Evolutionary conservation across 495 filamentous ascomycete species (phyloP).

Genomic region (Daldinia vernicosa): DNA sequence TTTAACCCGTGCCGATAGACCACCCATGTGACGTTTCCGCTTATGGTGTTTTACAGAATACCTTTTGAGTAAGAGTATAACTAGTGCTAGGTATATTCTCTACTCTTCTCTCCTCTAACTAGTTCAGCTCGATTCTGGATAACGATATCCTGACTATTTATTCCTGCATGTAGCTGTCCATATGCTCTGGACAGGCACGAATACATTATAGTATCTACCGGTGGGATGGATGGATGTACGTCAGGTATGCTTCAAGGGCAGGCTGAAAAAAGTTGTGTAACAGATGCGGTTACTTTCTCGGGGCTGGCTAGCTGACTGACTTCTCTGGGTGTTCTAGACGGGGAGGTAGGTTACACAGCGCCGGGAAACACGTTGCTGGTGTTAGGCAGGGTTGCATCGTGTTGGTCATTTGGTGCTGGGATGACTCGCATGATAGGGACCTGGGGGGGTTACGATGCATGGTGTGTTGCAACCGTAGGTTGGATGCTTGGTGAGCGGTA

Average conservation of each 20-base stretch:
- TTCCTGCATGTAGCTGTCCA: neutral
- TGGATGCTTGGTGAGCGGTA: neutral
- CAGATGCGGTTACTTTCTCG: neutral
- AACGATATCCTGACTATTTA: neutral
- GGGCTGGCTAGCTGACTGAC: neutral
- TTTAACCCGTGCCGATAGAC: neutral
- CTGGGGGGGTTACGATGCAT: neutral
- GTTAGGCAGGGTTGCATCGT: neutral
- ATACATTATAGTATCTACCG: neutral
- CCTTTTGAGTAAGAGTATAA: neutral
- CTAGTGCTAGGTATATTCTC: neutral
- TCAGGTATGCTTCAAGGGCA: neutral
- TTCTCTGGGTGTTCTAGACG: neutral
- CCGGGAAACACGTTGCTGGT: neutral
- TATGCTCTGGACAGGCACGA: neutral
- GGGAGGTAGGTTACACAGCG: neutral
- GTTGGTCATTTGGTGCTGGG: neutral
- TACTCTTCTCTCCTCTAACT: neutral
- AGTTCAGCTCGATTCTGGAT: neutral
- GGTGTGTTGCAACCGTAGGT: neutral
- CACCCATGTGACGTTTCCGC: neutral
- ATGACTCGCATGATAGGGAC: slow-evolving; percentile 1
- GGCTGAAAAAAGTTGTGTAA: neutral
- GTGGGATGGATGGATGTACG: neutral
- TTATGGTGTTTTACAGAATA: neutral